Base-by-base conservation (phyloP, 2,329 filamentous ascomycete species). In the Scopulariopsis brevicaulis region DNA sequence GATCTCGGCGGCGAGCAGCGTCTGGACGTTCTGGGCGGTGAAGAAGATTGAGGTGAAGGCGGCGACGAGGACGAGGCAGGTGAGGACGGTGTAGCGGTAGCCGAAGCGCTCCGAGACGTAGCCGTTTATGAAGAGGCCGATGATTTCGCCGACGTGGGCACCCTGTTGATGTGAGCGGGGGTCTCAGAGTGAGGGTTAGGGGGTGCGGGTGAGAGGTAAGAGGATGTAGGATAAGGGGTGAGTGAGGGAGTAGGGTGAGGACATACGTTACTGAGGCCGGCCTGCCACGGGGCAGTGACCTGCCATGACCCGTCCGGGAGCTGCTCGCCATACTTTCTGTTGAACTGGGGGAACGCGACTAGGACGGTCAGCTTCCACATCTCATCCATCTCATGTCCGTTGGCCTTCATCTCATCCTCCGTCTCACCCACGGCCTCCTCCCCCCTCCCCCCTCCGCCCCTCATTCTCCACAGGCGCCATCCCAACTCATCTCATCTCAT, bases 61-160 rank as follows among this genome's bases (percentile, higher is more conserved):
- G 14, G 68, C 66, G 67, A 76, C 62, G 60, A 64, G 48, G 0
- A 69, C 58, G 40, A 81, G 65, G 0, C 74, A 69, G 1, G 64
- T 70, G 10, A 80, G 66, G 59, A 80, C 70, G 0, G 73, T 74
- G 60, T 69, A 67, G n/a, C 71, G 68, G 52, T 76, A 74, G 0
- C 76, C 76, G 37, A 67, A 73, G 3, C 69, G 66, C 40, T 77
- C 70, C 15, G 75, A 71, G 12, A 79, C 62, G 56, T 70, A 70
- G 3, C 79, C 79, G 59, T 76, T 77, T 24, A 77, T 59, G 11
- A 77, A 66, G 3, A 88, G 74, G 15, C 86, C 86, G 55, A 88
- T 75, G 55, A 89, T 82, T 66, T 86, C 82, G 51, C 86, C 86
- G 22, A 78, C 76, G 58, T 78, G 75, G 55, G 79, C 78, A 32